Base-by-base conservation (phyloP, 176 grass and related monocot species). In the Cenchrus americanus region DNA sequence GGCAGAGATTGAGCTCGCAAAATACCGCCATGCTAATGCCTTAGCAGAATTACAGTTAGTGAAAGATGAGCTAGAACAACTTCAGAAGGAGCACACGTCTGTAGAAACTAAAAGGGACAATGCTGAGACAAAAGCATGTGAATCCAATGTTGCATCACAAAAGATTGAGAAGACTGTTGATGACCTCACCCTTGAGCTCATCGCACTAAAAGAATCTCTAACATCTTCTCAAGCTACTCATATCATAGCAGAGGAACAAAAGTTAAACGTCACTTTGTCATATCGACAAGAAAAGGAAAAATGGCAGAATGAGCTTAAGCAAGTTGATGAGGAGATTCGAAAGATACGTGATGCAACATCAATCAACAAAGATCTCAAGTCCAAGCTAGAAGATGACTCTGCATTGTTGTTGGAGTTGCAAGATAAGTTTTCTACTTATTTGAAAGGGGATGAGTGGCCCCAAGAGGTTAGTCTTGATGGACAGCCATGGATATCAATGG, bases 221-320 rank as follows among this genome's bases (percentile, higher is more conserved):
- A 87, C 89, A 14, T 92, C 89, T 75, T 91, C 91, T 0, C 87
- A 96, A 49, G 83, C 85, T 62, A 76, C 37, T 48, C 93, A 94
- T 90, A 80, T 90, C 32, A 90, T 92, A 79, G 85, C 86, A 54
- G 89, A 94, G 74, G 93, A 96, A 66, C 62, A 82, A 7, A 92
- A 92, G 77, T 52, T 83, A 82, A 89, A 73, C 84, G 62, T 74
- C 14, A 58, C 87, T 71, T 59, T 96, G 65, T 73, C 85, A 6
- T 96, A 88, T 77, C 83, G 90, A 69, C 78, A 87, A 41, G 89
- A 94, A 50, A 96, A 84, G 75, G 43, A 47, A n/a, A 81, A 65
- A 63, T 90, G 84, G 83, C 89, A 96, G 13, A 87, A 90, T 62
- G 91, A 96, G 66, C 52, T 95, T 30, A 92, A 92, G 84, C 62